These are phyloP conservation scores for Thelephora terrestris DNA, from an alignment of 1,284 basidiomycete species.

Conservation along the genomic window DNA sequence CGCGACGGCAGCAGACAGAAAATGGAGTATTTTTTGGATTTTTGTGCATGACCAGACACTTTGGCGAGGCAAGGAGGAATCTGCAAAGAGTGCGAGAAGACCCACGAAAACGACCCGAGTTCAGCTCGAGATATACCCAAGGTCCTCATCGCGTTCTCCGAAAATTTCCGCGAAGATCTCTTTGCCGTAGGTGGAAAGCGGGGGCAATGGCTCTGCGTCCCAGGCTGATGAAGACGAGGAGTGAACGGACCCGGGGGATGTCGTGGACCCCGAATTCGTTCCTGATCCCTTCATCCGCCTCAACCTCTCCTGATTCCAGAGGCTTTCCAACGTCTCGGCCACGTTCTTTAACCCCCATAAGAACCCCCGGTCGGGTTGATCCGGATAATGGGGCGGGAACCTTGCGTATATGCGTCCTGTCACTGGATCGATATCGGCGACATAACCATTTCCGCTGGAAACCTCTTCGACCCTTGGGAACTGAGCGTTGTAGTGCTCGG, in stretches of 20 bases:
- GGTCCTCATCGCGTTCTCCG: conserved; percentile 47
- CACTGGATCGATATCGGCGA: conserved; percentile 67
- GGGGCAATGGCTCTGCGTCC: conserved; percentile 37
- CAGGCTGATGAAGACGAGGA: not conserved
- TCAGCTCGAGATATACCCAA: conserved; percentile 66
- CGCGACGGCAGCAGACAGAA: no score
- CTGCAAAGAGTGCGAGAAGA: no score
- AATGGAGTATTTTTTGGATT: no score
- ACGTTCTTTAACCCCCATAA: conserved; percentile 85
- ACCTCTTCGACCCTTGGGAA: conserved; percentile 29
- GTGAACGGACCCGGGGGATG: not conserved
- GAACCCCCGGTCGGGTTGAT: conserved; percentile 90
- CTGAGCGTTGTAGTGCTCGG: conserved; percentile 23
- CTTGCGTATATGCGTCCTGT: conserved; percentile 76
- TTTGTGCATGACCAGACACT: no score
- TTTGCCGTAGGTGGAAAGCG: conserved; percentile 57
- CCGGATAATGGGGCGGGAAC: conserved; percentile 87
- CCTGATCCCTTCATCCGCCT: conserved; percentile 52
- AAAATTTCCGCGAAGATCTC: conserved; percentile 73
- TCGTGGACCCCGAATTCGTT: conserved; percentile 34
- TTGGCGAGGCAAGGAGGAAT: no score
- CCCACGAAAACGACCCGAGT: not conserved
- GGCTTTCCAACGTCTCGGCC: conserved; percentile 60
- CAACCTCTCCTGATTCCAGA: conserved; percentile 79
- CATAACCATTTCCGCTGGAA: conserved; percentile 67